Conservation (phyloP, 306 rosid genomes). For the Vicia villosa region DNA sequence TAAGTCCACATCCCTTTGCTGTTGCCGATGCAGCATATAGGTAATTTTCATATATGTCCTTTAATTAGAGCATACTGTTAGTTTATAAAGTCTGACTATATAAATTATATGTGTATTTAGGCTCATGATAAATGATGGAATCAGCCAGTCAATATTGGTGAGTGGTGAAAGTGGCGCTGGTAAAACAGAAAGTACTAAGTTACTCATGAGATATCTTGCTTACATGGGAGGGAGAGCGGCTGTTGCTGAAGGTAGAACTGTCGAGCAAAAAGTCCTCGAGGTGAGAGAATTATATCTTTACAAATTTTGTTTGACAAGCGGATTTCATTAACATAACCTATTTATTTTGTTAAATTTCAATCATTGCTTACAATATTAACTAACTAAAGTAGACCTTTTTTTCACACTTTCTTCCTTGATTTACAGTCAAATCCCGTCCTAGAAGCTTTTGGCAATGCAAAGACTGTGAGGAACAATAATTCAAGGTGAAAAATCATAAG, state of each 20-base stretch:
- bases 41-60: constrained; percentile 44
- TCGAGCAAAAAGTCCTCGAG: constrained; percentile 99
- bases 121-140: constrained; percentile 91
- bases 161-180: constrained; percentile 99
- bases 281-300: constrained; percentile 47
- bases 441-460: constrained; percentile 99
- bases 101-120: constrained; percentile 53
- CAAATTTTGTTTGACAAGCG: constrained; percentile 25
- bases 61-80: constrained; percentile 22
- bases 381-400: neutral
- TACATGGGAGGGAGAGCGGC: constrained; percentile 96
- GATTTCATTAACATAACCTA: constrained; percentile 11
- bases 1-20: constrained; percentile 99
- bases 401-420: constrained; percentile 17
- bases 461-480: constrained; percentile 96
- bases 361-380: constrained; percentile 12
- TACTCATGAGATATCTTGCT: constrained; percentile 98
- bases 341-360: constrained; percentile 17
- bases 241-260: constrained; percentile 76
- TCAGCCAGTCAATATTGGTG: constrained; percentile 94
- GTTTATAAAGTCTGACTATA: constrained; percentile 29
- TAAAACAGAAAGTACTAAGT: constrained; percentile 96
- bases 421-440: constrained; percentile 98
- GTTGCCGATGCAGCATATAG: constrained; percentile 99
- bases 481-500: constrained; percentile 66